These are phyloP conservation scores for Solanum stenotomum DNA, from an alignment of 257 asterid species.

Conservation along the genomic window DNA sequence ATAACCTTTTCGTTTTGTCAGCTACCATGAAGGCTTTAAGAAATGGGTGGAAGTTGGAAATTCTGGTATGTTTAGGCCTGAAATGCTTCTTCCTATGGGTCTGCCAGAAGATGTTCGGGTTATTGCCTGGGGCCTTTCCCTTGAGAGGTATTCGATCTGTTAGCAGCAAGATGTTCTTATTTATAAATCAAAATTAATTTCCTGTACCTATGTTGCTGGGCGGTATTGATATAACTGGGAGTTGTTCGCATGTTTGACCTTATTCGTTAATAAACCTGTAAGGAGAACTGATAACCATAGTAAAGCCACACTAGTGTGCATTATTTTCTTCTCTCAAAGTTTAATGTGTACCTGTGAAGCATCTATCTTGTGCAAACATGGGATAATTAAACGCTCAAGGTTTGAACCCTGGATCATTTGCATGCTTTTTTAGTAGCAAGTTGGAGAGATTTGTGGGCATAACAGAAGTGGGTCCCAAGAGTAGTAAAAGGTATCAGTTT, in stretches of 20 bases:
- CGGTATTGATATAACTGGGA: background rate
- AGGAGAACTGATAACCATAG: background rate
- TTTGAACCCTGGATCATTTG: background rate
- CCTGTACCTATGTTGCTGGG: background rate
- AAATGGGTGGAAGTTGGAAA: conserved; percentile 98
- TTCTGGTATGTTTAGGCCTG: conserved; percentile 99
- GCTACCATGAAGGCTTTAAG: conserved; percentile 89
- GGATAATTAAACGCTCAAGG: background rate
- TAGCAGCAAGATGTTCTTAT: background rate
- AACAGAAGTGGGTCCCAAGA: background rate
- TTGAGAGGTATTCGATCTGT: conserved; percentile 56
- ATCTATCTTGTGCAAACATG: background rate
- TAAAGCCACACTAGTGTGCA: background rate
- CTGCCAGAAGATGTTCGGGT: conserved; percentile 93
- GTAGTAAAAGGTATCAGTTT: background rate
- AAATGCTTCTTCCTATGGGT: conserved; percentile 96
- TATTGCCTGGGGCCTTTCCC: conserved; percentile 99
- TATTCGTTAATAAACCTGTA: background rate
- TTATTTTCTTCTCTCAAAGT: background rate
- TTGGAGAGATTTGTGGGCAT: background rate
- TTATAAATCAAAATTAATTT: background rate
- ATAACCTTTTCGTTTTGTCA: conserved; percentile 7
- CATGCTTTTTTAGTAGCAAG: background rate
- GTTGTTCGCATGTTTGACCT: background rate
- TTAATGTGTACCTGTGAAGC: background rate